These are phyloP conservation scores for Paramecium primaurelia DNA, from an alignment of 73 alveolate genomes.

Conservation along the genomic window DNA sequence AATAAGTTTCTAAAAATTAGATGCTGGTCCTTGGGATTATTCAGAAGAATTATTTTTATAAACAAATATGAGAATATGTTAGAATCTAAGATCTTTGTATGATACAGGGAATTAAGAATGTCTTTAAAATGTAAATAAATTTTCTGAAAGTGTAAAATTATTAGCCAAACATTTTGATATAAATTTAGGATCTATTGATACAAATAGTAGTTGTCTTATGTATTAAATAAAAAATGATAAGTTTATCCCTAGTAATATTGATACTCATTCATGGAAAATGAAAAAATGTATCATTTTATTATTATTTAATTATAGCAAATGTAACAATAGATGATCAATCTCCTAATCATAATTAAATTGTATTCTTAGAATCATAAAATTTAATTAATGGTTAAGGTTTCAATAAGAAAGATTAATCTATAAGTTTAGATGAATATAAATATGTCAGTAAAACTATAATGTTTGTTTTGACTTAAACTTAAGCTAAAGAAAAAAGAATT, in stretches of 20 bases:
- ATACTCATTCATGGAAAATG: neutral
- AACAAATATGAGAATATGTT: neutral
- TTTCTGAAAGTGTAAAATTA: neutral
- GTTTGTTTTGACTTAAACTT: neutral
- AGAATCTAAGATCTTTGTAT: neutral
- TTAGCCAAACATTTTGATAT: neutral
- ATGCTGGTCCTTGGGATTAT: conserved; percentile 4
- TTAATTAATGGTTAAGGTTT: neutral
- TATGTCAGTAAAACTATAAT: conserved; percentile 14
- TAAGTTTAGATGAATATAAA: neutral
- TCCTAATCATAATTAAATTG: neutral
- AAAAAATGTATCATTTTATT: neutral
- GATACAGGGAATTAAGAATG: neutral
- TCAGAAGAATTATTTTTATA: neutral
- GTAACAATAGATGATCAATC: neutral
- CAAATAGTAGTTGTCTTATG: neutral
- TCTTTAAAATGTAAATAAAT: neutral
- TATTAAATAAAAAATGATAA: neutral
- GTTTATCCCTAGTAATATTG: neutral
- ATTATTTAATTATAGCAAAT: neutral
- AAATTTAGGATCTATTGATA: neutral
- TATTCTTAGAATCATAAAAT: neutral
- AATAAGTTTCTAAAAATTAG: neutral
- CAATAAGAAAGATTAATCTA: neutral
- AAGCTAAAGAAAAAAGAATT: neutral